Base-by-base conservation (phyloP, 164 flowering plant genomes). In the Berberis vulgaris region DNA sequence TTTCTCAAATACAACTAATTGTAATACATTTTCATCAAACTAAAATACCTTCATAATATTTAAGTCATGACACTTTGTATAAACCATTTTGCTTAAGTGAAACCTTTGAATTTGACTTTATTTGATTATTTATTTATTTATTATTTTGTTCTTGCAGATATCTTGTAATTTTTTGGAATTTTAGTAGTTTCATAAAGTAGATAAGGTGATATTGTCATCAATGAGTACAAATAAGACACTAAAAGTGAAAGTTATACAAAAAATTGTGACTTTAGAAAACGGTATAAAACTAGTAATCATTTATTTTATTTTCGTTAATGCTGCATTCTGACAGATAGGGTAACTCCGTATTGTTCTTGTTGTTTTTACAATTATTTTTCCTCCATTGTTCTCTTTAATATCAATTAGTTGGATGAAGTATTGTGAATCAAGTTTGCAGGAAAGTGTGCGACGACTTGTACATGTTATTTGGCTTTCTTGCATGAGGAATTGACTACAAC, bases 231-330 rank as follows among this genome's bases (percentile, higher is more conserved):
- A 68, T 57, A 65, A 54, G 6, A 40, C 68, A 8, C 59, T 63
- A 4, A 59, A 66, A 43, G 50, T 26, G 61, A 78, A 79, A 64
- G 52, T 57, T 61, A 53, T 64, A 6, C 78, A 78, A 11, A 70
- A 74, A 59, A 62, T 83, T 64, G 70, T 79, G 54, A 76, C 44
- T 41, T 54, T 69, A 72, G 69, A 73, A 7, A 71, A 45, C 43
- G 87, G 79, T 41, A 69, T 71, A 12, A 78, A 79, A 73, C 56
- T 79, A 67, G 87, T 83, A 78, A 64, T 12, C 44, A 9, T 42
- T 64, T 63, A 8, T 46, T 52, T 60, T 39, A 43, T 46, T 53
- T 41, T 40, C 3, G 1, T 38, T 2, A 44, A 1, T 57, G 8
- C 5, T 8, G 10, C 4, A 57, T 11, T 11, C n/a, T 54, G 9